Conservation (phyloP, 352 stramenopile species). For the Globisporangium cederbergense region DNA sequence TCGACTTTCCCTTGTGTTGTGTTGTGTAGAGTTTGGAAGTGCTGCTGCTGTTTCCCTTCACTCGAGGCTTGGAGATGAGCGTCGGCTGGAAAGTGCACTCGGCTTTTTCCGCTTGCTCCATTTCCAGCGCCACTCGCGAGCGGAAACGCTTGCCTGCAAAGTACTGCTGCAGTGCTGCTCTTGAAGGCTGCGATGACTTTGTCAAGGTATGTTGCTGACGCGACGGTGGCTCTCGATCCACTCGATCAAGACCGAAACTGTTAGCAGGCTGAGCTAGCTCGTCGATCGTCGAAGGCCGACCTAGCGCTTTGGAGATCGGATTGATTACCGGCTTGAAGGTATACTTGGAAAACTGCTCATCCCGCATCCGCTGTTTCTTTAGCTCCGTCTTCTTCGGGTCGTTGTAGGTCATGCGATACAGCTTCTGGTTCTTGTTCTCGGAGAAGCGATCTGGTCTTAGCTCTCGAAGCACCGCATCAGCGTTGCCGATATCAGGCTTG, state of each 20-base stretch:
- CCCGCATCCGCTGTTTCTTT: conserved; percentile 54
- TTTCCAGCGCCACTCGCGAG: conserved; percentile 62
- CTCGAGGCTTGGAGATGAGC: conserved; percentile 26
- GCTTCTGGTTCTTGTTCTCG: conserved; percentile 49
- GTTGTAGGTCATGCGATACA: conserved; percentile 72
- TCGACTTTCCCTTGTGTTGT: conserved; percentile 21
- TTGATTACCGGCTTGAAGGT: conserved; percentile 82
- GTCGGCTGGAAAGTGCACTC: conserved; percentile 73
- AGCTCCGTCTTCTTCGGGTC: conserved; percentile 54
- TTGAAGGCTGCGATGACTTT: conserved; percentile 17
- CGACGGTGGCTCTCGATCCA: background rate
- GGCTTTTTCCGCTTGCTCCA: conserved; percentile 59
- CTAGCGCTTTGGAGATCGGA: conserved; percentile 61
- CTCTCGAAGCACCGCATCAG: conserved; percentile 58
- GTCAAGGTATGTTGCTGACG: conserved; percentile 14
- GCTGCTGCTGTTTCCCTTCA: conserved; percentile 20
- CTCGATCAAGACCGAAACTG: conserved; percentile 19
- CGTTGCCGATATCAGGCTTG: conserved; percentile 76
- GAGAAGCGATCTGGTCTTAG: conserved; percentile 55
- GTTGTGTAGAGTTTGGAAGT: conserved; percentile 40
- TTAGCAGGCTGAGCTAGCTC: conserved; percentile 39
- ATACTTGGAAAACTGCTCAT: conserved; percentile 55
- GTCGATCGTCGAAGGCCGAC: conserved; percentile 37
- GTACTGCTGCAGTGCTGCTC: conserved; percentile 38
- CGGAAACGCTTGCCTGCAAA: conserved; percentile 69